Percentiles rank a stretch among this genome's conserved stretches.
Evolutionary conservation across 805 yeast genomes (phyloP).

Genomic region (Saccharomycopsis sp.): DNA sequence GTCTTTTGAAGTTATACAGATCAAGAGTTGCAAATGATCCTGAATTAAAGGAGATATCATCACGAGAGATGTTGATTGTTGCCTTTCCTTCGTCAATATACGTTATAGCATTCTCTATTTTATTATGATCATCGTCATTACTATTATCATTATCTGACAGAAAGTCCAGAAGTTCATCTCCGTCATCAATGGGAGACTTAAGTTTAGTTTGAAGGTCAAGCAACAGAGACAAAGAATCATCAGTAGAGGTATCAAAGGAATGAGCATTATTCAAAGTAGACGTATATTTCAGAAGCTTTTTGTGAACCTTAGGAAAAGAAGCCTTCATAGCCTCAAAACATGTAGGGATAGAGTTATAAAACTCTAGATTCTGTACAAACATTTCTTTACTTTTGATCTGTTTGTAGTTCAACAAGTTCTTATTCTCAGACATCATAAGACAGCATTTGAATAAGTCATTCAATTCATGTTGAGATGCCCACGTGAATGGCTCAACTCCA

Average conservation of each 20-base stretch:
- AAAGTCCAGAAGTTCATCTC: background rate
- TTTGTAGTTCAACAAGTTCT: slow-evolving; percentile 1
- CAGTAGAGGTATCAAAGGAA: background rate
- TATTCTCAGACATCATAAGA: background rate
- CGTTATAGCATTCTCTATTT: background rate
- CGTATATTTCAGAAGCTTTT: background rate
- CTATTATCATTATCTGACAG: slow-evolving; percentile 2
- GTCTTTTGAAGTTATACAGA: background rate
- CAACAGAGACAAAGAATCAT: background rate
- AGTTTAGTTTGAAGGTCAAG: background rate
- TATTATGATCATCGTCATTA: background rate
- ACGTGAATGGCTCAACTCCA: slow-evolving; percentile 23
- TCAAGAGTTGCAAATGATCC: background rate
- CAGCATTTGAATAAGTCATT: slow-evolving; percentile 20
- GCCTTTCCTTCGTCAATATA: background rate
- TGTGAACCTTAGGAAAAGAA: background rate
- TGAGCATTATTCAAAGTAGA: background rate
- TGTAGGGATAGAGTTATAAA: background rate
- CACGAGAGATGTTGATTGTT: background rate
- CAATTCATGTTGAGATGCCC: slow-evolving; percentile 40
- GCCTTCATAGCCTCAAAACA: slow-evolving; percentile 3
- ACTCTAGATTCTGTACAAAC: background rate
- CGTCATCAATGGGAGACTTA: background rate
- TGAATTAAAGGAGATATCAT: background rate
- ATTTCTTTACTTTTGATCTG: slow-evolving; percentile 1